Percentiles rank a stretch among this genome's conserved stretches.
Conservation (phyloP, 2,329 filamentous ascomycete species). For the Talaromyces amestolkiae region DNA sequence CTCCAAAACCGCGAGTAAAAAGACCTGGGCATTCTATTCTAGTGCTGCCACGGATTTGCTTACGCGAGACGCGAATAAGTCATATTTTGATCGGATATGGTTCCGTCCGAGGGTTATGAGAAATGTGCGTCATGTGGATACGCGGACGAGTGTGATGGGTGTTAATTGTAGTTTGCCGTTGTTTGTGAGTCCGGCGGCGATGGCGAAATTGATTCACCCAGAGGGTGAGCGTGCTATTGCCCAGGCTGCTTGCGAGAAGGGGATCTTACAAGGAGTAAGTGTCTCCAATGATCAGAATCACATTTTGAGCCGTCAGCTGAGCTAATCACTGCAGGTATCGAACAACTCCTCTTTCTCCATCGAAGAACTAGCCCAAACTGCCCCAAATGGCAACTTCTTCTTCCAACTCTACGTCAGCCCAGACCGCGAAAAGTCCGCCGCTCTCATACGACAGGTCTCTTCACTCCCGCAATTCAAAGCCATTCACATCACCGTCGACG, state of each 20-base stretch:
- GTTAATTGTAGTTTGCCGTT: conserved; percentile 54
- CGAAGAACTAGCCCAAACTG: conserved; percentile 51
- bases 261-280: conserved; percentile 56
- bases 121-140: conserved; percentile 55
- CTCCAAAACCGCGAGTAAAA: conserved; percentile 54
- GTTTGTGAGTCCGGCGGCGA: conserved; percentile 63
- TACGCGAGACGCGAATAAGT: conserved; percentile 55
- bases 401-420: conserved; percentile 58
- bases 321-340: conserved; percentile 44
- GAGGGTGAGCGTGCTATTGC: conserved; percentile 63
- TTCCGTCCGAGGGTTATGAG: conserved; percentile 59
- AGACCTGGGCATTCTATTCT: conserved; percentile 69
- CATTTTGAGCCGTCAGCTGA: background rate
- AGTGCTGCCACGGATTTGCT: conserved; percentile 64
- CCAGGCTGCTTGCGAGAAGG: conserved; percentile 50
- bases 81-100: conserved; percentile 55
- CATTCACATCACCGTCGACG: conserved; percentile 56
- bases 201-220: conserved; percentile 62
- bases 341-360: conserved; percentile 62
- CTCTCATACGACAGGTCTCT: conserved; percentile 45
- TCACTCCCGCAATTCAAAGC: conserved; percentile 44
- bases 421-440: conserved; percentile 49
- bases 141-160: conserved; percentile 56
- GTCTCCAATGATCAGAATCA: background rate
- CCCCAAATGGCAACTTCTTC: conserved; percentile 46